Evolutionary conservation across 2,329 filamentous ascomycete species (phyloP).

Genomic region (Alternaria panax): DNA sequence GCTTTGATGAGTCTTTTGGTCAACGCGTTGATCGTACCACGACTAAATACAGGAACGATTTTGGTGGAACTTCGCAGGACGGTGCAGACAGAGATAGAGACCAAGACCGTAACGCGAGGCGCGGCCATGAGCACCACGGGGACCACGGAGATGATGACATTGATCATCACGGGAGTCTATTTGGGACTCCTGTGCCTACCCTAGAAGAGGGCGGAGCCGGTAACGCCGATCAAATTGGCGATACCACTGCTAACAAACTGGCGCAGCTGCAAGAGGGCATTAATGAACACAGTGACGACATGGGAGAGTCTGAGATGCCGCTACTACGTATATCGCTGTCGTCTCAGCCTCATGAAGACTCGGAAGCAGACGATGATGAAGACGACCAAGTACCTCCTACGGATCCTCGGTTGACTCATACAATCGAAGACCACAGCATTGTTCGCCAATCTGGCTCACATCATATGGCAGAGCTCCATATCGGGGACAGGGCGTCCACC

Average conservation of each 20-base stretch:
- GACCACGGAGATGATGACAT: neutral
- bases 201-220: neutral
- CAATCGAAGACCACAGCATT: neutral
- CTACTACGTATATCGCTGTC: neutral
- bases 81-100: neutral
- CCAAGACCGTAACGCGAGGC: neutral
- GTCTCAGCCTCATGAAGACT: neutral
- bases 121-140: neutral
- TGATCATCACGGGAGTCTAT: neutral
- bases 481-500: neutral
- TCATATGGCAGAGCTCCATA: neutral
- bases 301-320: neutral
- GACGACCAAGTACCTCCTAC: neutral
- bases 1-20: slow-evolving; percentile 31
- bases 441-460: neutral
- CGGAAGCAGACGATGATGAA: neutral
- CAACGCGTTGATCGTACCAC: slow-evolving; percentile 5
- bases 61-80: neutral
- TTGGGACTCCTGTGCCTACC: too few relatives aligned
- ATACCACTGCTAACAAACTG: neutral
- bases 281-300: neutral
- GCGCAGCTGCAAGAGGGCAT: neutral
- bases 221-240: neutral
- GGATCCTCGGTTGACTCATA: neutral
- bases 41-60: slow-evolving; percentile 6